phyloP scores from a whole-genome alignment of 2,329 filamentous ascomycete species.

The Fusarium chuoi region DNA sequence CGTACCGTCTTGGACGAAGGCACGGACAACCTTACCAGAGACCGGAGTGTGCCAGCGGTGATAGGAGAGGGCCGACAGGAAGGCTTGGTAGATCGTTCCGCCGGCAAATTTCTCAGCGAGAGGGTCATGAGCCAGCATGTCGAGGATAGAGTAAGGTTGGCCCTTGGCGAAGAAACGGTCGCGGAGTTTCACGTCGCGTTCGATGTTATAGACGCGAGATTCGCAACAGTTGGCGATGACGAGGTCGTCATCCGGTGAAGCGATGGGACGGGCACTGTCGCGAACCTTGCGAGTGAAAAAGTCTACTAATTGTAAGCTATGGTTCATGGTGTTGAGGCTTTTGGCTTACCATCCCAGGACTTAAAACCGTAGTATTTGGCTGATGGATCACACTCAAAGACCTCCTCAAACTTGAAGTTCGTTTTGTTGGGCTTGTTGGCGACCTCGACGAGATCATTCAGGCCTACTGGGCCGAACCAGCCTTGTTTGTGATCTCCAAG shows the following conservation, averaged over 20 bases:
- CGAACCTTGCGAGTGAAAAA: constrained; percentile 73
- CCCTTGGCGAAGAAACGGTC: constrained; percentile 76
- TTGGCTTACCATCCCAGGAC: constrained; percentile 69
- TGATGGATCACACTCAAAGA: constrained; percentile 68
- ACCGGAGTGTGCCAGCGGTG: constrained; percentile 80
- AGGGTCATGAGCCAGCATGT: constrained; percentile 70
- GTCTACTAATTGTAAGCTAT: constrained; percentile 44
- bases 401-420: constrained; percentile 63
- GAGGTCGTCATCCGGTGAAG: constrained; percentile 61
- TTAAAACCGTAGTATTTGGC: constrained; percentile 67
- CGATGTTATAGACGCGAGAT: constrained; percentile 66
- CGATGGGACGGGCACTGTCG: constrained; percentile 66
- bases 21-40: constrained; percentile 66
- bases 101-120: constrained; percentile 66
- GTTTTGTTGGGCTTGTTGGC: constrained; percentile 59
- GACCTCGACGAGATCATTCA: constrained; percentile 60
- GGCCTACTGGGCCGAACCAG: constrained; percentile 65
- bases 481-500: constrained; percentile 56
- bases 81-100: constrained; percentile 77
- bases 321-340: fast-evolving
- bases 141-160: constrained; percentile 72
- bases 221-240: constrained; percentile 74
- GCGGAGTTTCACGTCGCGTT: constrained; percentile 60
- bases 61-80: constrained; percentile 73
- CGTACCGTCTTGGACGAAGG: constrained; percentile 69